Percentiles rank a stretch among this genome's conserved stretches.
Evolutionary conservation across 176 grass and related monocot species (phyloP).

Genomic region (Bromus sterilis): DNA sequence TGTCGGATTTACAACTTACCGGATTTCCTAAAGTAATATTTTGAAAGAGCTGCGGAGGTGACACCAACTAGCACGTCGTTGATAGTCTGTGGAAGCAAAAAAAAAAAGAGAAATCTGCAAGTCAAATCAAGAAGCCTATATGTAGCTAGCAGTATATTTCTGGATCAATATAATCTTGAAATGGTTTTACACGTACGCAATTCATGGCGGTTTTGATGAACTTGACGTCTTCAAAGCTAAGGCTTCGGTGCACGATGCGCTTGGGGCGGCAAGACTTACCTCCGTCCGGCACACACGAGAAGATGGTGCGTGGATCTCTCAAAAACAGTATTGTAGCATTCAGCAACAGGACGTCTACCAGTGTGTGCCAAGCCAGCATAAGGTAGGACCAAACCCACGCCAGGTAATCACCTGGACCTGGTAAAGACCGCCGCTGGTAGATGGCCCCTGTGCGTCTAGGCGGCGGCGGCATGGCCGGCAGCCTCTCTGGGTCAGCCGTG

Average conservation of each 20-base stretch:
- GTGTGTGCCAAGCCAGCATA: conserved; percentile 42
- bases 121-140: too few relatives aligned
- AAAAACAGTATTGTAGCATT: conserved; percentile 10
- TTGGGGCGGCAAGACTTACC: background rate
- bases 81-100: conserved; percentile 25
- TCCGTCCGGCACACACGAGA: conserved; percentile 23
- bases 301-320: conserved; percentile 32
- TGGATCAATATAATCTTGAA: too few relatives aligned
- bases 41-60: conserved; percentile 47
- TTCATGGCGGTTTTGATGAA: background rate
- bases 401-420: background rate
- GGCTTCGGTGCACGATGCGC: background rate
- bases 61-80: conserved; percentile 64
- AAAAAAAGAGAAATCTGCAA: too few relatives aligned
- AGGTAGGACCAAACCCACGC: background rate
- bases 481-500: background rate
- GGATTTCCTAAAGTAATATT: conserved; percentile 35
- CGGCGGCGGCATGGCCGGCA: background rate
- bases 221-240: background rate
- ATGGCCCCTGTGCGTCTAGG: background rate
- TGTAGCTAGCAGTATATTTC: too few relatives aligned
- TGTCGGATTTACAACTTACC: background rate
- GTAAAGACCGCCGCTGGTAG: background rate
- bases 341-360: conserved; percentile 20
- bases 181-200: conserved; percentile 48